Conservation (phyloP, 441 rosid species). For the Populus tomentosa region DNA sequence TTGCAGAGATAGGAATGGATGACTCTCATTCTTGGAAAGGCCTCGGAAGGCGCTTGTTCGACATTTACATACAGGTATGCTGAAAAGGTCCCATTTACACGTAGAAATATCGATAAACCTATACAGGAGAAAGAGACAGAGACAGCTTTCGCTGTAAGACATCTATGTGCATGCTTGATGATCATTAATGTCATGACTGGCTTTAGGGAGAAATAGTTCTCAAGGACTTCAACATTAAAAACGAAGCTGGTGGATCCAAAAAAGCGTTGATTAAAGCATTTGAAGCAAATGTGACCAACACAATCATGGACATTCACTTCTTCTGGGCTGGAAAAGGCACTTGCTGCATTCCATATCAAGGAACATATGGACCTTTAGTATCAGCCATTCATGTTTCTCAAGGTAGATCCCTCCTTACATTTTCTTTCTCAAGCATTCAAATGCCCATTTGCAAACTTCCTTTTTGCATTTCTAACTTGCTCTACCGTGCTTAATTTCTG, state of each 20-base stretch:
- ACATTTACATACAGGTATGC: slow-evolving; percentile 43
- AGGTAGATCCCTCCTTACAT: slow-evolving; percentile 24
- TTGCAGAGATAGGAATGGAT: slow-evolving; percentile 46
- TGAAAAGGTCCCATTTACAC: neutral
- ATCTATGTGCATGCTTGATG: neutral
- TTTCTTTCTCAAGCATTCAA: slow-evolving; percentile 51
- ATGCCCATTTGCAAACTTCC: neutral
- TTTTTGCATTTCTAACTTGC: neutral
- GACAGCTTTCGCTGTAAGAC: too few relatives aligned
- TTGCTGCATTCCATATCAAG: slow-evolving; percentile 31
- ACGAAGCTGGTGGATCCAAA: slow-evolving; percentile 52
- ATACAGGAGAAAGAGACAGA: neutral
- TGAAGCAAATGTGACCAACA: slow-evolving; percentile 44
- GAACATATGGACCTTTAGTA: slow-evolving; percentile 44
- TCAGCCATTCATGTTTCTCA: slow-evolving; percentile 41
- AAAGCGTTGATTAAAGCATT: slow-evolving; percentile 37
- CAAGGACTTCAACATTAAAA: slow-evolving; percentile 41
- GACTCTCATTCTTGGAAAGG: slow-evolving; percentile 42
- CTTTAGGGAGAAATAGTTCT: slow-evolving; percentile 42
- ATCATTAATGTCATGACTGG: neutral
- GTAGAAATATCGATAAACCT: neutral
- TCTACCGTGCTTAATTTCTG: neutral
- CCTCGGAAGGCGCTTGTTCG: slow-evolving; percentile 46
- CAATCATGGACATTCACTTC: slow-evolving; percentile 14
- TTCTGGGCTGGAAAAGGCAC: neutral